Percentiles rank a stretch among this genome's conserved stretches.
These are phyloP conservation scores for Candida frijolesensis DNA, from an alignment of 1,139 yeast genomes.

Conservation along the genomic window DNA sequence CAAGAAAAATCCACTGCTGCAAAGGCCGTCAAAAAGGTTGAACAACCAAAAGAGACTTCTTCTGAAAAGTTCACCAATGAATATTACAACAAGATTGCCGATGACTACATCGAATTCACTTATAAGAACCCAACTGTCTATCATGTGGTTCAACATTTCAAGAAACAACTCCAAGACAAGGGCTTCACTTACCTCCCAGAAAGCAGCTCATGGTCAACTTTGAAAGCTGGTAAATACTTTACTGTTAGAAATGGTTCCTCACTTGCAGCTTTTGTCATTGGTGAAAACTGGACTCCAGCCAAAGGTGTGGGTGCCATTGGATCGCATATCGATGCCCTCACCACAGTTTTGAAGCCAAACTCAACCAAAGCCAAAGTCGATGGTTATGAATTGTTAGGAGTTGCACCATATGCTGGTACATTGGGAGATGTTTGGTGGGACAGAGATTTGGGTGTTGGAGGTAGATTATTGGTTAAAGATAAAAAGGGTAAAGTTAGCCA, in stretches of 20 bases:
- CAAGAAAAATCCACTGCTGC: not conserved
- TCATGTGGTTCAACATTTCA: slow-evolving; percentile 38
- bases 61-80: slow-evolving; percentile 18
- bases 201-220: slow-evolving; percentile 22
- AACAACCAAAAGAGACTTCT: not conserved
- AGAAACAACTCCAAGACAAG: slow-evolving; percentile 24
- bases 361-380: slow-evolving; percentile 33
- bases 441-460: slow-evolving; percentile 52
- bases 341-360: slow-evolving; percentile 41
- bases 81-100: slow-evolving; percentile 38
- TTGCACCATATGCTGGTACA: slow-evolving; percentile 46
- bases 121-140: slow-evolving; percentile 44
- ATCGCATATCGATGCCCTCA: slow-evolving; percentile 45
- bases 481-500: slow-evolving; percentile 25
- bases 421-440: slow-evolving; percentile 42
- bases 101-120: slow-evolving; percentile 40
- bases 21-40: not conserved
- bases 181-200: slow-evolving; percentile 38
- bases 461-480: slow-evolving; percentile 35
- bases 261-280: slow-evolving; percentile 42
- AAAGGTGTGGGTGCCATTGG: slow-evolving; percentile 46
- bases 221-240: slow-evolving; percentile 30
- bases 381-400: slow-evolving; percentile 47
- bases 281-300: slow-evolving; percentile 40
- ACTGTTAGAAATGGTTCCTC: slow-evolving; percentile 40